Evolutionary conservation across 176 grass and related monocot genomes (phyloP).

Genomic region (Avena atlantica): DNA sequence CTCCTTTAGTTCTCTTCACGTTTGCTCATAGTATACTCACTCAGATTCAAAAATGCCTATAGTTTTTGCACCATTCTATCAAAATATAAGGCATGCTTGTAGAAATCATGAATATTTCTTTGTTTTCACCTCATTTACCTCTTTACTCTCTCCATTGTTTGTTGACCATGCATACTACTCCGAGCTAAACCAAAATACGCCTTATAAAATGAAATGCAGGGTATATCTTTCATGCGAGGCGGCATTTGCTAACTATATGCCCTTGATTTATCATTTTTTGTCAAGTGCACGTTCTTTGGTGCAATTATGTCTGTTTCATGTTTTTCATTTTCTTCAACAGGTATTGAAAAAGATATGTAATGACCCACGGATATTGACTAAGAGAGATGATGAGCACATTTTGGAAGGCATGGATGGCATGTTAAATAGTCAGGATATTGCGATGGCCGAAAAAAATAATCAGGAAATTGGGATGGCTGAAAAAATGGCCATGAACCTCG

Average conservation of each 20-base stretch:
- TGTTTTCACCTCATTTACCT: neutral
- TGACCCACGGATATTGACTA: slow-evolving; percentile 82
- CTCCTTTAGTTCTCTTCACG: neutral
- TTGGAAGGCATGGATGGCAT: slow-evolving; percentile 86
- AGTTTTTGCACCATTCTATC: neutral
- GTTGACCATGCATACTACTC: slow-evolving; percentile 4
- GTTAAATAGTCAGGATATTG: slow-evolving; percentile 69
- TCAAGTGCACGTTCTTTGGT: neutral
- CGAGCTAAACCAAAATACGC: neutral
- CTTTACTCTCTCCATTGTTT: slow-evolving; percentile 14
- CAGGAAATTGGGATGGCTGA: slow-evolving; percentile 73
- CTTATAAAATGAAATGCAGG: neutral
- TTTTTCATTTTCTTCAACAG: slow-evolving; percentile 50
- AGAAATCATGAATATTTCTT: neutral
- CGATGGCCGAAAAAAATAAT: slow-evolving; percentile 69
- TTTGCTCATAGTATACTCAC: neutral
- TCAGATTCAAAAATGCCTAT: neutral
- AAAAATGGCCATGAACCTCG: slow-evolving; percentile 76
- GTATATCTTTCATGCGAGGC: neutral
- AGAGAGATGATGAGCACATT: slow-evolving; percentile 77
- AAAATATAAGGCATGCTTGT: slow-evolving; percentile 12
- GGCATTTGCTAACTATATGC: neutral
- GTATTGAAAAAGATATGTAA: slow-evolving; percentile 96
- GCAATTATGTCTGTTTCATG: neutral
- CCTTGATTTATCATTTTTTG: neutral